Evolutionary conservation across 345 rosid genomes (phyloP).

Genomic region (Eucalyptus regnans): DNA sequence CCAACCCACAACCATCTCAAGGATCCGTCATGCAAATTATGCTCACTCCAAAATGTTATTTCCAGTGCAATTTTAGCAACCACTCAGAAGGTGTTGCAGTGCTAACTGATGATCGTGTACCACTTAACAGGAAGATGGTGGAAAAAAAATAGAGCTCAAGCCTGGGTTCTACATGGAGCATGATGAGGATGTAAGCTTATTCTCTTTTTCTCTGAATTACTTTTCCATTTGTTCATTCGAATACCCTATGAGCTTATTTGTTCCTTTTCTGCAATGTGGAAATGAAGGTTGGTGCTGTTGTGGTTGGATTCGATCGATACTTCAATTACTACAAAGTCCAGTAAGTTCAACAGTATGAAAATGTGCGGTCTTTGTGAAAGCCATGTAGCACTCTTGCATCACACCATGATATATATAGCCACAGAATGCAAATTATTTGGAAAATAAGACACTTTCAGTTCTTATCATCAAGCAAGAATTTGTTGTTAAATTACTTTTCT

Average conservation of each 20-base stretch:
- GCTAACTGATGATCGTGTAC: not conserved
- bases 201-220: not conserved
- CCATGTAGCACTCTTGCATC: not conserved
- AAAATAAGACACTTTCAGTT: not conserved
- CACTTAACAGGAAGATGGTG: slow-evolving; percentile 67
- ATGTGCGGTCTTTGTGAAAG: not conserved
- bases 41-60: not conserved
- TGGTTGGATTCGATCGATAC: slow-evolving; percentile 81
- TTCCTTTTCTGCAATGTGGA: not conserved
- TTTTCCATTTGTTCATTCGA: not conserved
- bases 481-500: not conserved
- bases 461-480: not conserved
- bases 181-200: slow-evolving; percentile 57
- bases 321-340: slow-evolving; percentile 93
- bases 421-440: not conserved
- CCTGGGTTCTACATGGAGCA: slow-evolving; percentile 79
- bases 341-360: slow-evolving; percentile 17
- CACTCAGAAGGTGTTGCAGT: not conserved
- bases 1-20: not conserved
- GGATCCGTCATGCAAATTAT: not conserved
- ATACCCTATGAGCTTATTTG: not conserved
- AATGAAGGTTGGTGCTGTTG: slow-evolving; percentile 88
- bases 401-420: not conserved
- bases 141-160: slow-evolving; percentile 57
- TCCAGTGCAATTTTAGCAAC: not conserved